Base-by-base conservation (phyloP, 768 basidiomycete genomes). In the Suillus subluteus region DNA sequence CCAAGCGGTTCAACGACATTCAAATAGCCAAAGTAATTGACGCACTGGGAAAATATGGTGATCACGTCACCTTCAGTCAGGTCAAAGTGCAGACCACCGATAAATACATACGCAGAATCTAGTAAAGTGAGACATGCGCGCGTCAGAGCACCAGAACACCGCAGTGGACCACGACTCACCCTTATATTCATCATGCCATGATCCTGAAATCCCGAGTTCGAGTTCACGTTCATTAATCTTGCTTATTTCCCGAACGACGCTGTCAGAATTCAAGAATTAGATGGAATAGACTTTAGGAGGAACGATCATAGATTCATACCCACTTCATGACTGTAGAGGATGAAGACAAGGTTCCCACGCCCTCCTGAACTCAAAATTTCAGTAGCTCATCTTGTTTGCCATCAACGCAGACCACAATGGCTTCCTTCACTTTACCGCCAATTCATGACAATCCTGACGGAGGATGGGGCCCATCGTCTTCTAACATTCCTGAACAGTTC, bases 161-260 rank as follows among this genome's bases (percentile, higher is more conserved):
- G 11, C 37, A 11, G 15, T 70, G 35, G 48, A 12, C 35, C 26
- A 18, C 18, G 5, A 21, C 70, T 68, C 64, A 87, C 90, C 88
- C 79, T 92, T 96, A 81, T 97, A 98, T 73, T 98, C 93, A 73
- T 98, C 95, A 72, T 99, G 97, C 97, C 97, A 99, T 58, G 91
- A 93, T 69, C 86, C 88, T 62, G 83, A 82, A 32, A 83, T 75
- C 5, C 92, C 94, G 12, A 96, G 81, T 37, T 92, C 89, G 7
- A 99, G 86, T 77, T 98, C 97, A 11, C 84, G 85, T 72, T 96
- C 88, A 73, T 99, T 99, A 66, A 99, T 98, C 74, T 90, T 88
- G 73, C 91, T 90, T 65, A 99, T 98, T 83, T 98, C 96, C 61
- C 90, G 89, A 11, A 98, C 93, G 16, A 96, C 93, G 75, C 96